Evolutionary conservation across 371 early-diverging fungal genomes (phyloP).

Genomic region (Saksenaea oblongispora): DNA sequence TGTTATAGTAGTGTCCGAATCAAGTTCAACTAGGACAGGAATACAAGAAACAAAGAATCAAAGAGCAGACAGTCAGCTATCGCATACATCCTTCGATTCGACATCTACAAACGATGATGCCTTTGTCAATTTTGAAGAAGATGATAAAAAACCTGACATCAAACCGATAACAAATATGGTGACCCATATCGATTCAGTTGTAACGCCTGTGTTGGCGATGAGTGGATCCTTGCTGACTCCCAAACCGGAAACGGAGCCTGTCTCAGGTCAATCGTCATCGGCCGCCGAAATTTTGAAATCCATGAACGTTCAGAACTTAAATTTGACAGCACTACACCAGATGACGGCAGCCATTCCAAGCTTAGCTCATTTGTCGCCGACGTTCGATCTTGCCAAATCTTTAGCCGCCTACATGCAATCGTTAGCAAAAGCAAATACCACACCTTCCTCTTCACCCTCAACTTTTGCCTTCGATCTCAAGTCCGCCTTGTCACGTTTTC

Average conservation of each 20-base stretch:
- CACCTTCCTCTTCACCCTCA: neutral
- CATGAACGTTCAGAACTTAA: slow-evolving; percentile 10
- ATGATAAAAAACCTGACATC: neutral
- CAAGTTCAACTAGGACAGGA: neutral
- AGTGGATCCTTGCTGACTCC: slow-evolving; percentile 1
- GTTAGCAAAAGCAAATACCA: neutral
- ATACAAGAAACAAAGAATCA: neutral
- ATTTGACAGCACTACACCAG: slow-evolving; percentile 13
- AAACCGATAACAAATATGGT: neutral
- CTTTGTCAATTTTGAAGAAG: slow-evolving; percentile 13
- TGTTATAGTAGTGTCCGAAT: neutral
- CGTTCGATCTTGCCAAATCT: slow-evolving; percentile 9
- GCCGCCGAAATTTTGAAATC: slow-evolving; percentile 9
- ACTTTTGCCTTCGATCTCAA: slow-evolving; percentile 9
- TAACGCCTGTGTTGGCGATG: slow-evolving; percentile 9
- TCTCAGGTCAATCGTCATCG: neutral
- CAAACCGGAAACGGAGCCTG: neutral
- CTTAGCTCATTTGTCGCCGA: slow-evolving; percentile 12
- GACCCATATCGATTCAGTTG: neutral
- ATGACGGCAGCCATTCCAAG: slow-evolving; percentile 12
- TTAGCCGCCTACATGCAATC: slow-evolving; percentile 5
- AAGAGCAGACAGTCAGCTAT: neutral
- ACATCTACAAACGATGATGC: neutral
- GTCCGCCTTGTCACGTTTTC: slow-evolving; percentile 8
- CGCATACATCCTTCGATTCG: neutral